phyloP scores from a whole-genome alignment of 108 stramenopile genomes.

The Parietichytrium sp. region DNA sequence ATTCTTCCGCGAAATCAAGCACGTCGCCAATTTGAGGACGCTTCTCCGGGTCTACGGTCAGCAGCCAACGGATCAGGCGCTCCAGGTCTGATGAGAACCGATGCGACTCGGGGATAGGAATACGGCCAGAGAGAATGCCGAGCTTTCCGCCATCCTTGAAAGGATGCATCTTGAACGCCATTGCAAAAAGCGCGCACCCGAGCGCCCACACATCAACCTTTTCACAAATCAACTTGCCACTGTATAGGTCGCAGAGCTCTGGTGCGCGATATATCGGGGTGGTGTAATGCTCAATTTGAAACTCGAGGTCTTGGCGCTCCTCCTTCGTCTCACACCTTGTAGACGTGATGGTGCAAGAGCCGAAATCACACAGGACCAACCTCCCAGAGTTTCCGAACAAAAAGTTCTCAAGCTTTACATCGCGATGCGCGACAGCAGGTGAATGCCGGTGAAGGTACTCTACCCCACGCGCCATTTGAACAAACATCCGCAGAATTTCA shows the following conservation, averaged over 20 bases:
- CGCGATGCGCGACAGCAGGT: slow-evolving; percentile 5
- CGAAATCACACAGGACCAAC: not conserved
- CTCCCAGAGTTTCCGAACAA: not conserved
- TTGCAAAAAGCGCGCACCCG: slow-evolving; percentile 35
- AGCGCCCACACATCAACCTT: slow-evolving; percentile 41
- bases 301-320: slow-evolving; percentile 1
- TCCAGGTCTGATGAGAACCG: not conserved
- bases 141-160: not conserved
- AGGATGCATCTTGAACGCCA: not conserved
- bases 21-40: not conserved
- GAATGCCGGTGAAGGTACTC: not conserved
- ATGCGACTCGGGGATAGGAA: not conserved
- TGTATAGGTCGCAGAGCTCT: slow-evolving; percentile 35
- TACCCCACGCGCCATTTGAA: not conserved
- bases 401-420: slow-evolving; percentile 1
- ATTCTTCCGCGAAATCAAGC: not conserved
- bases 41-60: not conserved
- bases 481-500: not conserved
- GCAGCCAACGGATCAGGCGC: not conserved
- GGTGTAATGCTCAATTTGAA: not conserved
- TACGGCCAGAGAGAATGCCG: not conserved
- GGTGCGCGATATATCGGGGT: slow-evolving; percentile 39
- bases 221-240: not conserved
- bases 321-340: slow-evolving; percentile 13
- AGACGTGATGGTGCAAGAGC: not conserved